Percentiles rank a stretch among this genome's conserved stretches.
Evolutionary conservation across 2,329 filamentous ascomycete species (phyloP).

Genomic region (Cordyceps sp.): DNA sequence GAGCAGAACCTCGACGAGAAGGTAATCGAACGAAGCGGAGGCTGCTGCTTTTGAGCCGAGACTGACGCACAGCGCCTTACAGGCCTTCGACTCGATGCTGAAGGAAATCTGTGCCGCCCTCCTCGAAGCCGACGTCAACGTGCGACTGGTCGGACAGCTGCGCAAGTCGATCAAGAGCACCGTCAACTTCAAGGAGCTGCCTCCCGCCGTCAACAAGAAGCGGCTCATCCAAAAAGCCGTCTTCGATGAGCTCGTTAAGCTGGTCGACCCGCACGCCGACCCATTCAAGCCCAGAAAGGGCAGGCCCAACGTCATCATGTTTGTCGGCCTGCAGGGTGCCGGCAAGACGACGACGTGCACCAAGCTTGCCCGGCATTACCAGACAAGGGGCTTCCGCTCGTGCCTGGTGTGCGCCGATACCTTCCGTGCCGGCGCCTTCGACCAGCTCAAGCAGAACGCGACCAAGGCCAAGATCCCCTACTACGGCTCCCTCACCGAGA

Average conservation of each 20-base stretch:
- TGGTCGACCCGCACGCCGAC: conserved; percentile 90
- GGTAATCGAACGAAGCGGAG: conserved; percentile 29
- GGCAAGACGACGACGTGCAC: conserved; percentile 98
- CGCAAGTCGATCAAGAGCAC: conserved; percentile 81
- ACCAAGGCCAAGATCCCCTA: conserved; percentile 99
- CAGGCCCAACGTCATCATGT: conserved; percentile 96
- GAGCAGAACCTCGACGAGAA: conserved; percentile 94
- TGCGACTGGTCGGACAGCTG: conserved; percentile 77
- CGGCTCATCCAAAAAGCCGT: conserved; percentile 94
- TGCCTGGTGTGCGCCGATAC: conserved; percentile 96
- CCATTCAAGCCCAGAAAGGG: conserved; percentile 96
- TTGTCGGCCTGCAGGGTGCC: conserved; percentile 91
- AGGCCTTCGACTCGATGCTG: conserved; percentile 96
- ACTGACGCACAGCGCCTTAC: background rate
- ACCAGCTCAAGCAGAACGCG: conserved; percentile 96
- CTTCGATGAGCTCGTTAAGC: conserved; percentile 87
- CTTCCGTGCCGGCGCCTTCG: conserved; percentile 94
- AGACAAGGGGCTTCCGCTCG: conserved; percentile 79
- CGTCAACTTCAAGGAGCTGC: conserved; percentile 91
- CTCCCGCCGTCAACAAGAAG: conserved; percentile 92
- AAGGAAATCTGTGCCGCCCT: conserved; percentile 96
- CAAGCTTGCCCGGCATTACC: conserved; percentile 88
- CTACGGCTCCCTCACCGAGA: conserved; percentile 92
- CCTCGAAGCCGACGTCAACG: conserved; percentile 92
- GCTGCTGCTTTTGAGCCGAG: background rate